Evolutionary conservation across 2,329 filamentous ascomycete genomes (phyloP), one percentile per base, ranked within the genome.

Genomic region (Exophiala dermatitidis): DNA sequence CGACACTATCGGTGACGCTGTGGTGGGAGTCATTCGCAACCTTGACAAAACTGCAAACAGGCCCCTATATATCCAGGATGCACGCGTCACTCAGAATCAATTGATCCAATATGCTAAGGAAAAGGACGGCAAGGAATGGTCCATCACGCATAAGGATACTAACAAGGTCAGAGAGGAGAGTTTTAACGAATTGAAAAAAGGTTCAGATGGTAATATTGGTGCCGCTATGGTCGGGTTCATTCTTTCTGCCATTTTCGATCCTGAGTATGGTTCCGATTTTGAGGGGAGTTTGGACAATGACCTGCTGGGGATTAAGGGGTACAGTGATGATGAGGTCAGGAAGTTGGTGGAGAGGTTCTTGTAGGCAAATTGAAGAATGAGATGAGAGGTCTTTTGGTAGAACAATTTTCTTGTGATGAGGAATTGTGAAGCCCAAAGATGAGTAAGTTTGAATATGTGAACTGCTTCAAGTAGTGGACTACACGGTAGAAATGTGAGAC

Each of bases 31-130:
- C 1, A 64, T 82, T 1, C 53, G 61, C 5, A 69, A 81, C 48
- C 74, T 71, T 0, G 72, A 76, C 2, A 73, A 78, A 62, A 82
- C 80, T 1, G 54, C 72, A 64, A 82, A 84, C 62, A 69, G 73
- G 1, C 52, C 64, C 3, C 70, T 83, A 1, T 73, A 71, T 53
- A 65, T 79, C 12, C 64, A 75, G 3, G 72, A 74, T 28, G 64
- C 71, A 3, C 65, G 69, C 3, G 64, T 72, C 9, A 73, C 75
- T 0, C 78, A 80, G 64, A 72, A 72, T 19, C 51, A 69, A 37
- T 46, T 76, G 1, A 56, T 72, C 2, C 64, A 56, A 0, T 57
- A 67, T 12, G 67, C 60, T 3, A 67, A 72, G 63, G 70, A 70
- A 37, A 54, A 55, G 31, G 59, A 62, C 42, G 62, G 62, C 28